Conservation (phyloP, 352 stramenopile species). For the Phytopythium cucurbitacearum region DNA sequence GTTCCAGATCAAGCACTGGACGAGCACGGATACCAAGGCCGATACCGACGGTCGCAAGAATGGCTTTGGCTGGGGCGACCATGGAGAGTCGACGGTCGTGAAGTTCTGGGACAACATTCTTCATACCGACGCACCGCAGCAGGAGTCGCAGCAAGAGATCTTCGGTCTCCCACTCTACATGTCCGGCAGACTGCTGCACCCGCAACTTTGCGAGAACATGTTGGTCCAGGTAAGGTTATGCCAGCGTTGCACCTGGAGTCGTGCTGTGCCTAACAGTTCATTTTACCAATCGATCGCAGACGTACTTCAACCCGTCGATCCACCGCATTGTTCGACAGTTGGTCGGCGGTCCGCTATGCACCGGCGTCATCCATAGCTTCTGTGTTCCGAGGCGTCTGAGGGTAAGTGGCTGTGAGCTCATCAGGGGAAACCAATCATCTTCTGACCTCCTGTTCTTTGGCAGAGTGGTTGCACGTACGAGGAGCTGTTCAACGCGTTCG, state of each 20-base stretch:
- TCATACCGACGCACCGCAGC: slow-evolving; percentile 44
- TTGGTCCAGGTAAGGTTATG: slow-evolving; percentile 48
- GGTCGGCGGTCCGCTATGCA: slow-evolving; percentile 70
- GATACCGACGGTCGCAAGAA: neutral
- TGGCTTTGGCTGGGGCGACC: slow-evolving; percentile 8
- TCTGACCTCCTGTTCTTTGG: slow-evolving; percentile 1
- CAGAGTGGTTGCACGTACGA: slow-evolving; percentile 45
- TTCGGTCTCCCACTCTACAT: slow-evolving; percentile 83
- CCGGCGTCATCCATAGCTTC: slow-evolving; percentile 66
- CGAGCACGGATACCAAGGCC: slow-evolving; percentile 4
- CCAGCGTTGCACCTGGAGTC: neutral
- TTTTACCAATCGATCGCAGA: slow-evolving; percentile 22
- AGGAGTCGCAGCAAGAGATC: slow-evolving; percentile 72
- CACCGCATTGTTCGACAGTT: slow-evolving; percentile 83
- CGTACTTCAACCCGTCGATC: slow-evolving; percentile 83
- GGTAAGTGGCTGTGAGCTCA: slow-evolving; percentile 18
- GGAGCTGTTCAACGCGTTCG: slow-evolving; percentile 61
- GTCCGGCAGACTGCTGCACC: slow-evolving; percentile 75
- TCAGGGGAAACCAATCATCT: neutral
- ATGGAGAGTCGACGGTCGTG: slow-evolving; percentile 19
- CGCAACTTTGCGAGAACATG: slow-evolving; percentile 85
- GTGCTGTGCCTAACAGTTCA: neutral
- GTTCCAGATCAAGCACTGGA: slow-evolving; percentile 46
- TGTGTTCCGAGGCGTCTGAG: slow-evolving; percentile 34
- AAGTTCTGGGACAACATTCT: slow-evolving; percentile 72